Percentiles rank a stretch among this genome's conserved stretches.
Conservation (phyloP, 2,329 filamentous ascomycete species). For the Hypoxylon rubiginosum region DNA sequence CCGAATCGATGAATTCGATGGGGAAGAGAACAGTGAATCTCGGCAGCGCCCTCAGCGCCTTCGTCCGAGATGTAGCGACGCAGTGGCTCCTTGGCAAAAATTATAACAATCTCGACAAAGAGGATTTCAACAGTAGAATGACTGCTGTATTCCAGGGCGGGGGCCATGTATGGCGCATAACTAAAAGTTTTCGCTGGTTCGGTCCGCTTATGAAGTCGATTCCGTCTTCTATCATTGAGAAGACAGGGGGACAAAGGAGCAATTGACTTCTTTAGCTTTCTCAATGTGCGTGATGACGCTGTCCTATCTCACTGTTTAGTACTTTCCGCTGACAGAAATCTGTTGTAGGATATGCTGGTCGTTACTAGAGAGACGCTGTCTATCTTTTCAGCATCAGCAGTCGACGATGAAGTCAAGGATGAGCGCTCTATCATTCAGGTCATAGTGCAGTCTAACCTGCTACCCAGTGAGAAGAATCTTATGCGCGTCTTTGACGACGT, state of each 20-base stretch:
- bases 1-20: background rate
- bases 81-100: constrained; percentile 7
- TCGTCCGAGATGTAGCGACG: background rate
- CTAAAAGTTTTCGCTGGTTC: constrained; percentile 3
- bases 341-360: background rate
- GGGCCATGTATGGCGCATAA: background rate
- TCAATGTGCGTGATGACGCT: background rate
- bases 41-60: constrained; percentile 3
- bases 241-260: background rate
- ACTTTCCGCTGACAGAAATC: background rate
- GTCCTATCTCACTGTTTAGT: background rate
- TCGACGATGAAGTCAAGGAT: background rate
- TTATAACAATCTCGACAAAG: constrained; percentile 2
- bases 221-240: background rate
- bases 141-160: background rate
- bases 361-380: background rate
- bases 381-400: background rate
- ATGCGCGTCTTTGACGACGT: constrained; percentile 14
- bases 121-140: background rate
- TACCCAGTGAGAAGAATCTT: constrained; percentile 1
- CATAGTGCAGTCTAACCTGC: constrained; percentile 6
- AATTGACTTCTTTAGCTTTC: constrained; percentile 1
- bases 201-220: background rate
- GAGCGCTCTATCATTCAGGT: constrained; percentile 7
- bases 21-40: constrained; percentile 1